Percentiles rank a stretch among this genome's conserved stretches.
Conservation (phyloP, 306 rosid genomes). For the Oemleria cerasiformis region DNA sequence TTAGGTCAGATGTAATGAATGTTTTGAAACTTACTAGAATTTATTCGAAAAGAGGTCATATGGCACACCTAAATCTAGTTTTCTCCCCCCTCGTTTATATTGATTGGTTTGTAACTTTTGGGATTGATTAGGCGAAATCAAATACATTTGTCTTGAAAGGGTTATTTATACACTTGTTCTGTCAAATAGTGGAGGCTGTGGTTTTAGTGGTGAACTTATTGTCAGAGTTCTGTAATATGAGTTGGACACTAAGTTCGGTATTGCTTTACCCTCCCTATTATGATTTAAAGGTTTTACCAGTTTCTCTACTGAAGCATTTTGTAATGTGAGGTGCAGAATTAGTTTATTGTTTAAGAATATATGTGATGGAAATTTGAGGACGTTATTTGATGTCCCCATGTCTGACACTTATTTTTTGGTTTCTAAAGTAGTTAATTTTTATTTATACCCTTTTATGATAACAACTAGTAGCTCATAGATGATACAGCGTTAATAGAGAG, state of each 20-base stretch:
- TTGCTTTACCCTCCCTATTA: neutral
- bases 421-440: neutral
- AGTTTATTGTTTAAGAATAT: neutral
- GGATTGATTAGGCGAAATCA: conserved; percentile 2
- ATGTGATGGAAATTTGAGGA: neutral
- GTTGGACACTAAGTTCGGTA: neutral
- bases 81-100: neutral
- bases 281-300: neutral
- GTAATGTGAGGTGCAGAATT: neutral
- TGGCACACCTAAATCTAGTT: neutral
- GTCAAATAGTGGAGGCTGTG: neutral
- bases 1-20: neutral
- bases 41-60: neutral
- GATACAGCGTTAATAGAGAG: neutral
- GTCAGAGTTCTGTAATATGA: neutral
- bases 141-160: neutral
- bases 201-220: neutral
- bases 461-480: neutral
- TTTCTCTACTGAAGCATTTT: neutral
- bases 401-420: neutral
- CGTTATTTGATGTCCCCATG: neutral
- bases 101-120: neutral
- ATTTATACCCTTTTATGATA: neutral
- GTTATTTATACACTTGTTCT: neutral
- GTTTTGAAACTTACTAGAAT: neutral